Percentiles rank a stretch among this genome's conserved stretches.
Evolutionary conservation across 805 yeast species (phyloP).

Genomic region (Wickerhamomyces rabaulensis): DNA sequence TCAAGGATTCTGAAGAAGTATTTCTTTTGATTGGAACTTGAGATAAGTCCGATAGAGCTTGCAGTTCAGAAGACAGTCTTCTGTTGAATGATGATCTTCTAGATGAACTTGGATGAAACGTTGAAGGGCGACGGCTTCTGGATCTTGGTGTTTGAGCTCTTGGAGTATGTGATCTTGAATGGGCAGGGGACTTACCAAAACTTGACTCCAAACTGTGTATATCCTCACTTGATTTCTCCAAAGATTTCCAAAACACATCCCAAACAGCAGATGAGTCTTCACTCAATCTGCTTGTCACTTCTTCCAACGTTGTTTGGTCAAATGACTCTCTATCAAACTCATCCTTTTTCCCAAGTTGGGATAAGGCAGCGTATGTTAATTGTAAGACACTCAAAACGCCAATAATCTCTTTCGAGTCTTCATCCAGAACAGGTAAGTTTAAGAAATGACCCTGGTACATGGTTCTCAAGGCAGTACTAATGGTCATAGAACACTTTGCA

Average conservation of each 20-base stretch:
- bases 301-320: conserved; percentile 15
- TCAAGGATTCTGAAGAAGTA: conserved; percentile 19
- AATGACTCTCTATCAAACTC: conserved; percentile 18
- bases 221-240: conserved; percentile 26
- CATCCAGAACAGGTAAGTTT: conserved; percentile 36
- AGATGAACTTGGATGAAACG: conserved; percentile 14
- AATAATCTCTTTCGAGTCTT: conserved; percentile 22
- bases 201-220: conserved; percentile 21
- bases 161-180: conserved; percentile 13
- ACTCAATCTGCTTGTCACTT: conserved; percentile 16
- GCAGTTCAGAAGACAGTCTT: conserved; percentile 9
- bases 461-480: conserved; percentile 38
- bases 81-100: conserved; percentile 18
- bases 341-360: conserved; percentile 27
- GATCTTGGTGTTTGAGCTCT: conserved; percentile 16
- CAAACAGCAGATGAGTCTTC: conserved; percentile 23
- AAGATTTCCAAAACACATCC: conserved; percentile 29
- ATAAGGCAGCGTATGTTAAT: conserved; percentile 35
- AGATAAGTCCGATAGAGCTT: conserved; percentile 3
- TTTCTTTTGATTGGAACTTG: conserved; percentile 8
- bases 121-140: conserved; percentile 16
- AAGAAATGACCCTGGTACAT: conserved; percentile 44
- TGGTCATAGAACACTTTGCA: conserved; percentile 33
- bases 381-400: conserved; percentile 41
- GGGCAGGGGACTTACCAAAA: conserved; percentile 17